Evolutionary conservation across 1,284 basidiomycete species (phyloP).

Genomic region (Apiotrichum gamsii): DNA sequence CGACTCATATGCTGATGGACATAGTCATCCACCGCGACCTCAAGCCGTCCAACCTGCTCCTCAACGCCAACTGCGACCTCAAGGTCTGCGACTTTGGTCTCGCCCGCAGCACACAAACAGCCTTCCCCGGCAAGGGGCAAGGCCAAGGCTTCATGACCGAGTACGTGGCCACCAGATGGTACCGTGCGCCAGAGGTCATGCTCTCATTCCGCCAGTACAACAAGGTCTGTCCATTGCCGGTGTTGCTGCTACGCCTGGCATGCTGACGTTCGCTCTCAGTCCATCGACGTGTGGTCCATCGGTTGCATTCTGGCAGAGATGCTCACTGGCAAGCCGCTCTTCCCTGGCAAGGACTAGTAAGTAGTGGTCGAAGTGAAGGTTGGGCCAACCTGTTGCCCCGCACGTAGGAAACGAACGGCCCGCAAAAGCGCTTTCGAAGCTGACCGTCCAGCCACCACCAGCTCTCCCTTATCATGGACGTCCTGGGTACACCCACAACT

Average conservation of each 20-base stretch:
- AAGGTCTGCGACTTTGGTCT: constrained; percentile 94
- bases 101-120: constrained; percentile 77
- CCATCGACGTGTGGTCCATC: constrained; percentile 89
- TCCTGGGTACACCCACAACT: constrained; percentile 83
- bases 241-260: too few species aligned
- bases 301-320: constrained; percentile 92
- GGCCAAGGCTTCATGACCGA: constrained; percentile 90
- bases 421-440: constrained; percentile 9
- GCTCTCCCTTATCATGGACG: constrained; percentile 80
- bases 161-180: constrained; percentile 91
- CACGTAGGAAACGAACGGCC: too few species aligned
- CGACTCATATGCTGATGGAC: too few species aligned
- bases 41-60: constrained; percentile 83
- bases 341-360: constrained; percentile 85
- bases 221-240: too few species aligned
- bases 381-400: too few species aligned
- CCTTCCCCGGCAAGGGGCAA: constrained; percentile 67
- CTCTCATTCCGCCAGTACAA: constrained; percentile 91
- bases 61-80: constrained; percentile 92
- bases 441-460: constrained; percentile 66
- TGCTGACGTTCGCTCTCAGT: too few species aligned
- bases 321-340: constrained; percentile 81
- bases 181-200: constrained; percentile 92
- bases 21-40: constrained; percentile 89
- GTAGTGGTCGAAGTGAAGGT: constrained; percentile 21